phyloP scores from a whole-genome alignment of 345 rosid species.

The Corchorus capsularis region DNA sequence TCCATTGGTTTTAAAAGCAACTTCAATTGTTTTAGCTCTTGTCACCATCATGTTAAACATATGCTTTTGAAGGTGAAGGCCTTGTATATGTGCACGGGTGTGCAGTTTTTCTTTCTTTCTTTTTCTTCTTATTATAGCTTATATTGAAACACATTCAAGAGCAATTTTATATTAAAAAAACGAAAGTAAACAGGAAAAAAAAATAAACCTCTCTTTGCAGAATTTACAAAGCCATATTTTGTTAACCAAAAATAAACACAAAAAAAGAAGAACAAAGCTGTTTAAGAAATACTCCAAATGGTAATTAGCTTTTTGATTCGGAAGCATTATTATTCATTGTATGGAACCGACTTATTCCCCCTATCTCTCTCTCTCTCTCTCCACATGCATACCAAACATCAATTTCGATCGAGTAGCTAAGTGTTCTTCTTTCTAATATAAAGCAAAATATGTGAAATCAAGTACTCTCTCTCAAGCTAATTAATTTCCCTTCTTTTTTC shows the following conservation, averaged over 20 bases:
- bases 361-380: not conserved
- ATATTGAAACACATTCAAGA: constrained; percentile 2
- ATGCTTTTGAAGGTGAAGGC: not conserved
- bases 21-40: constrained; percentile 19
- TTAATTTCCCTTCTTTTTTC: not conserved
- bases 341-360: not conserved
- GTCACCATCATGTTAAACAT: constrained; percentile 30
- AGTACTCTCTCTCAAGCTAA: not conserved
- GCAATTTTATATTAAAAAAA: not conserved
- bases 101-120: constrained; percentile 1
- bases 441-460: not conserved
- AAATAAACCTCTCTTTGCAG: not conserved
- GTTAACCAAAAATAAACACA: constrained; percentile 20
- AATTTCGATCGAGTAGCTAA: not conserved
- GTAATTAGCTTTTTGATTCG: constrained; percentile 7
- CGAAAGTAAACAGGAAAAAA: not conserved
- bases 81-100: constrained; percentile 19
- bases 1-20: not conserved
- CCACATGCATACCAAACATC: not conserved
- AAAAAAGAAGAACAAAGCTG: constrained; percentile 15
- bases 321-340: constrained; percentile 1
- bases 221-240: constrained; percentile 8
- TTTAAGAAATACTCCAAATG: constrained; percentile 24
- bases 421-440: not conserved
- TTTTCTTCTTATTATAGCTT: not conserved